Evolutionary conservation across 2,329 filamentous ascomycete species (phyloP).

Genomic region (Blastomyces parvus): DNA sequence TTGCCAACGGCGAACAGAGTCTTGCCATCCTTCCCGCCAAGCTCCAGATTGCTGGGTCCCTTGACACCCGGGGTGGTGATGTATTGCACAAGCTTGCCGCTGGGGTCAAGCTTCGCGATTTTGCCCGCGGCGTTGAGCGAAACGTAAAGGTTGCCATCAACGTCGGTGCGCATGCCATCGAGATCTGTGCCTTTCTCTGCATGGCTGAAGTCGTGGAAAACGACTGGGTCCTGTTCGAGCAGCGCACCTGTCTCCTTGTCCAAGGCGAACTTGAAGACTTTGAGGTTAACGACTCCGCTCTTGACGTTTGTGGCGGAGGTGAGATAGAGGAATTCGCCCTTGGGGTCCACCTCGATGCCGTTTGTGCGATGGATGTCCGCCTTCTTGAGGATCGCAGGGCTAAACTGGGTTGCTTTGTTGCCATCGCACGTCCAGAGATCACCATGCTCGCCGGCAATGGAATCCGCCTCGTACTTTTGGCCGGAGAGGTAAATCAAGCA

Average conservation of each 20-base stretch:
- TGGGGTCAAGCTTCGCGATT: background rate
- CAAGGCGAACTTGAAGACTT: conserved; percentile 6
- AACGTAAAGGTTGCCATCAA: conserved; percentile 7
- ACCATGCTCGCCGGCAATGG: conserved; percentile 1
- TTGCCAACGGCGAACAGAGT: conserved; percentile 6
- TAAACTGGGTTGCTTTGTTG: conserved; percentile 6
- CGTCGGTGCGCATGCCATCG: conserved; percentile 8
- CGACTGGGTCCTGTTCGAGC: background rate
- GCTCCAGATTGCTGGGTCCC: conserved; percentile 4
- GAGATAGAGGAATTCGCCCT: conserved; percentile 5
- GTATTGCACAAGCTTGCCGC: conserved; percentile 2
- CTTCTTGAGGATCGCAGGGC: conserved; percentile 4
- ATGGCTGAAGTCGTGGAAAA: background rate
- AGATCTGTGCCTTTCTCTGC: background rate
- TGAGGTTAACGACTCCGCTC: background rate
- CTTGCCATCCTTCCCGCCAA: conserved; percentile 5
- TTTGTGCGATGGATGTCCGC: conserved; percentile 7
- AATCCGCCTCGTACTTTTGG: conserved; percentile 2
- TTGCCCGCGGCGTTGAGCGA: background rate
- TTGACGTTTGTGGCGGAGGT: conserved; percentile 1
- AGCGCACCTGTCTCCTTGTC: background rate
- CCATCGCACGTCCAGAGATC: conserved; percentile 7
- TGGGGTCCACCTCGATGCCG: conserved; percentile 6
- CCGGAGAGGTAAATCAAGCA: conserved; percentile 7
- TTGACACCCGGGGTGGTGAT: conserved; percentile 2